phyloP scores from a whole-genome alignment of 352 stramenopile species.

The Globisporangium sylvaticum region DNA sequence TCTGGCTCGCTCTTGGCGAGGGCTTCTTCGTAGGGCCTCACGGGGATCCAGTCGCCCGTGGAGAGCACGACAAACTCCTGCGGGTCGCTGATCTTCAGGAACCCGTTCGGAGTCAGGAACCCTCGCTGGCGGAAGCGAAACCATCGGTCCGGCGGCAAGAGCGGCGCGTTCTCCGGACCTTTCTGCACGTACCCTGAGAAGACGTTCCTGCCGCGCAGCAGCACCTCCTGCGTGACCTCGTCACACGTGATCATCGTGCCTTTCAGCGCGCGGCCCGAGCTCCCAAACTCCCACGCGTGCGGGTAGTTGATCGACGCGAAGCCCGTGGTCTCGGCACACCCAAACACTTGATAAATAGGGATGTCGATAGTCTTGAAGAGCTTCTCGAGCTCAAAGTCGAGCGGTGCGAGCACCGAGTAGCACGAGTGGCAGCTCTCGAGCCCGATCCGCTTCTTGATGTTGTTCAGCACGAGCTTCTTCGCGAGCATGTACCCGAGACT shows the following conservation, averaged over 20 bases:
- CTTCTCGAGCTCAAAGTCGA: slow-evolving; percentile 78
- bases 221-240: slow-evolving; percentile 56
- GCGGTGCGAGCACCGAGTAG: slow-evolving; percentile 68
- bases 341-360: slow-evolving; percentile 77
- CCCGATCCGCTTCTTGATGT: slow-evolving; percentile 76
- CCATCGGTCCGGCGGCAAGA: slow-evolving; percentile 37
- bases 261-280: slow-evolving; percentile 48
- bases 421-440: slow-evolving; percentile 70
- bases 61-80: slow-evolving; percentile 69
- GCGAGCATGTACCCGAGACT: slow-evolving; percentile 77
- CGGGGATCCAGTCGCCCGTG: slow-evolving; percentile 71
- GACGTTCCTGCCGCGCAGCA: slow-evolving; percentile 65
- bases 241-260: slow-evolving; percentile 61
- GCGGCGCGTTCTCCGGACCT: slow-evolving; percentile 16
- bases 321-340: slow-evolving; percentile 57
- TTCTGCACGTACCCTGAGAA: slow-evolving; percentile 61
- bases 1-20: slow-evolving; percentile 47
- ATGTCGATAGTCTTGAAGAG: slow-evolving; percentile 84
- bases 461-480: slow-evolving; percentile 74
- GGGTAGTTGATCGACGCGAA: slow-evolving; percentile 74
- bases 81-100: slow-evolving; percentile 69
- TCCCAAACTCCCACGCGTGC: slow-evolving; percentile 72
- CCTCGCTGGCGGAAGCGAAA: slow-evolving; percentile 51
- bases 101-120: slow-evolving; percentile 64
- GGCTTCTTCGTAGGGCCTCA: slow-evolving; percentile 53